Conservation (phyloP, 352 stramenopile genomes). For the Lagenidium sp. region DNA sequence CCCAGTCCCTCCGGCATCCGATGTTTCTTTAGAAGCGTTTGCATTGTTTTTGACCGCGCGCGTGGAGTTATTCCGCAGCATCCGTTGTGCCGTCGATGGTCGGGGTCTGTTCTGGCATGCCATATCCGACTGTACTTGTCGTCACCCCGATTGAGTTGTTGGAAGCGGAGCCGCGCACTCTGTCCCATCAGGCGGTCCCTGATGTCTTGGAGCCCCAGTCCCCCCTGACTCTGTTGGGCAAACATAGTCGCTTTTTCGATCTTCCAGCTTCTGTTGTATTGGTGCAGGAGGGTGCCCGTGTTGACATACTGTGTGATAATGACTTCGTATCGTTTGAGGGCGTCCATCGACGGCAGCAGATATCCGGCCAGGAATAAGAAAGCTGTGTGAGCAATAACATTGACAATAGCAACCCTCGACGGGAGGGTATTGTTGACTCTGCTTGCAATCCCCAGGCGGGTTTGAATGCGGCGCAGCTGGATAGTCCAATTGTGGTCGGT, state of each 20-base stretch:
- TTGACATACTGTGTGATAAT: not conserved
- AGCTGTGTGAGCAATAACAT: not conserved
- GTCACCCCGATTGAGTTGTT: not conserved
- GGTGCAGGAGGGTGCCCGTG: no score
- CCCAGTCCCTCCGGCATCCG: not conserved
- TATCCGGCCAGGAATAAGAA: conserved; percentile 8
- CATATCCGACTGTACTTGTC: not conserved
- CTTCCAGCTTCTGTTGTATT: no score
- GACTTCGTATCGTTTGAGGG: not conserved
- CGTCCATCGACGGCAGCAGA: not conserved
- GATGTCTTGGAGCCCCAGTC: not conserved
- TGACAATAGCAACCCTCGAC: not conserved
- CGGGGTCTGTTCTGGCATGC: not conserved
- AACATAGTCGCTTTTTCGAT: no score
- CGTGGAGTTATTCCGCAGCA: not conserved
- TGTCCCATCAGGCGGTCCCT: not conserved
- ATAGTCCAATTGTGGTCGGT: not conserved
- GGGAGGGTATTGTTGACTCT: not conserved
- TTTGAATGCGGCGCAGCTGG: not conserved
- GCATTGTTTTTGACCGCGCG: not conserved
- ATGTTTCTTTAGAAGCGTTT: not conserved
- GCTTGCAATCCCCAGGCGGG: not conserved
- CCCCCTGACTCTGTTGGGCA: no score
- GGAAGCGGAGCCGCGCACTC: not conserved
- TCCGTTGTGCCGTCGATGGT: not conserved